Evolutionary conservation across 768 basidiomycete genomes (phyloP), one percentile per base, ranked within the genome.

Genomic region (Fistulinella prunicolor): DNA sequence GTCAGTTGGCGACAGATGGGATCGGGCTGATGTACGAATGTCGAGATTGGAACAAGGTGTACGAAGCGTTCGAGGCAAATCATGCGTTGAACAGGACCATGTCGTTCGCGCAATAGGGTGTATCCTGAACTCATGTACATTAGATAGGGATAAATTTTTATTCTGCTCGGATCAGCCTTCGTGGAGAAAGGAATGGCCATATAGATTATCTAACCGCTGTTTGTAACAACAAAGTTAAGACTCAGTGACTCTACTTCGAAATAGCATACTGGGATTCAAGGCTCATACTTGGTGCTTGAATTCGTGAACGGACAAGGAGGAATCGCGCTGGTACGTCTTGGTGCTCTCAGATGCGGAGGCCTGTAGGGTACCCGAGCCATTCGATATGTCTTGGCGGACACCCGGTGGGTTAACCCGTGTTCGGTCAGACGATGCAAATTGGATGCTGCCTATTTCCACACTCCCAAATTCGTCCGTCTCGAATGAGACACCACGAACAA

Each of bases 1-100:
- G 62, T 8, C 8, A 20, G 22, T 34, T 12, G 1, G 59, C 56
- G 21, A 50, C 24, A 3, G 56, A 64, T 28, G 62, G 61, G 2
- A 61, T 64, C 3, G 59, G 53, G 17, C 23, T 64, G 42, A 22
- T 21, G 36, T 62, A 61, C 23, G 10, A 49, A 24, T 64, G 62
- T 36, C 46, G 51, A 6, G 60, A 63, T 26, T 63, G 61, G 61
- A 14, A 32, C 4, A 40, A 24, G 23, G 62, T 58, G 30, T 63
- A 64, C 14, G 54, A 53, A 6, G 54, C 50, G 1, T 61, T 58
- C 20, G 54, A 62, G 9, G 53, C 51, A 0, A 63, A 60, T 4
- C 43, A 43, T 47, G 60, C 45, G 9, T 34, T 63, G 30, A 62
- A 61, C 30, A 46, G 54, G 32, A 62, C 50, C 3, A 41, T 62